phyloP scores from a whole-genome alignment of 176 grass and related monocot species.

The Puya raimondii region DNA sequence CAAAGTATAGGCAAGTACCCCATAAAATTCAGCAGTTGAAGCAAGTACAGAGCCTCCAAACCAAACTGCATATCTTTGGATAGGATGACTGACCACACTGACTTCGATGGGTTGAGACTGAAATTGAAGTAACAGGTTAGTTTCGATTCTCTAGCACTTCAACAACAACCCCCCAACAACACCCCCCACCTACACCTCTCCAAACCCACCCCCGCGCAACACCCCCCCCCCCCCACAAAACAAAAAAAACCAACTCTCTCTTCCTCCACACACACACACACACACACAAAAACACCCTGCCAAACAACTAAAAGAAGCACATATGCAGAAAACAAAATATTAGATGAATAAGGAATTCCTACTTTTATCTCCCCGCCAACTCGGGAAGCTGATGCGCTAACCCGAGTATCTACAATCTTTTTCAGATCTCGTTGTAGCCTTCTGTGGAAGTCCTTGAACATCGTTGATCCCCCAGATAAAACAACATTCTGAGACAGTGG shows the following conservation, averaged over 20 bases:
- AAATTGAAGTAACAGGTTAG: conserved; percentile 11
- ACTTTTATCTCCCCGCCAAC: conserved; percentile 68
- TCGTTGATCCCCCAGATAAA: conserved; percentile 88
- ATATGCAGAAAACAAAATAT: not conserved
- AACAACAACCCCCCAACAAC: too few species aligned
- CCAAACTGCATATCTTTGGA: conserved; percentile 97
- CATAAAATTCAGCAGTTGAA: conserved; percentile 88
- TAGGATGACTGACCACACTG: conserved; percentile 86
- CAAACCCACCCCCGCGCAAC: too few species aligned
- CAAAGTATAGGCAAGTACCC: conserved; percentile 43
- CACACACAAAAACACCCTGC: too few species aligned
- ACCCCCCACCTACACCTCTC: too few species aligned
- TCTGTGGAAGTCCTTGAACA: conserved; percentile 99
- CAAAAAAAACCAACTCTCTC: not conserved
- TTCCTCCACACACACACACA: too few species aligned
- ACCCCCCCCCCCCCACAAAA: too few species aligned
- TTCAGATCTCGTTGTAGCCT: conserved; percentile 92
- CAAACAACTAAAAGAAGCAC: not conserved
- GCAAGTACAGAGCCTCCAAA: conserved; percentile 98
- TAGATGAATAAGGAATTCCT: conserved; percentile 13
- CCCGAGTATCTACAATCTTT: conserved; percentile 89
- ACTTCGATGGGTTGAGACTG: conserved; percentile 95
- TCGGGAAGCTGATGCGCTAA: conserved; percentile 40
- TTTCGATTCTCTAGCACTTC: not conserved
- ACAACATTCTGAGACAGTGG: conserved; percentile 78